These are phyloP conservation scores for Verbena officinalis DNA, from an alignment of 257 asterid genomes.

Conservation along the genomic window DNA sequence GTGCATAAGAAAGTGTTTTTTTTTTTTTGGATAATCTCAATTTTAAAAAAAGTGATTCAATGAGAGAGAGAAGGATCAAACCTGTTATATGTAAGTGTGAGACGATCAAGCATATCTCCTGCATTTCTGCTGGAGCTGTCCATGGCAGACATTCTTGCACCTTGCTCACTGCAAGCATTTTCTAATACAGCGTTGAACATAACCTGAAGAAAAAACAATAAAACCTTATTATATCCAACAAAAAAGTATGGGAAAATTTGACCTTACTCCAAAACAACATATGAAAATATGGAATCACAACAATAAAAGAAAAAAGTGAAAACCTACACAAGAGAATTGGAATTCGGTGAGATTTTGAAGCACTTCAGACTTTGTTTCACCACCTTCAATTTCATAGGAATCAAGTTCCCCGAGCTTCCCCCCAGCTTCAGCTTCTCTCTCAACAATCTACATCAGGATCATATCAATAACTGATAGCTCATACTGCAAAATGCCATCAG, in stretches of 20 bases:
- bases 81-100: constrained; percentile 98
- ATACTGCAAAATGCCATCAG: not conserved
- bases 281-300: constrained; percentile 15
- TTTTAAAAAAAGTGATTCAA: constrained; percentile 14
- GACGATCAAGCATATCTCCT: constrained; percentile 99
- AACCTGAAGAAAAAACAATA: constrained; percentile 49
- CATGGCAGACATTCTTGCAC: constrained; percentile 99
- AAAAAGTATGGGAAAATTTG: constrained; percentile 1
- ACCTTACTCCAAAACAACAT: constrained; percentile 12
- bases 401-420: constrained; percentile 93
- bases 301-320: not conserved
- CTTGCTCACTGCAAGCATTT: constrained; percentile 99
- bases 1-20: too few species aligned
- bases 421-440: constrained; percentile 94
- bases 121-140: constrained; percentile 99
- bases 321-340: constrained; percentile 88
- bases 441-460: constrained; percentile 55
- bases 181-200: constrained; percentile 91
- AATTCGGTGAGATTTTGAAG: constrained; percentile 97
- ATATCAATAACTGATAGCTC: constrained; percentile 10
- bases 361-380: constrained; percentile 89
- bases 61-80: constrained; percentile 29
- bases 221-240: constrained; percentile 5
- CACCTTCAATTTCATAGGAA: constrained; percentile 91
- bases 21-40: too few species aligned